Percentiles rank a stretch among this genome's conserved stretches.
Conservation (phyloP, 345 rosid genomes). For the Gossypium raimondii region DNA sequence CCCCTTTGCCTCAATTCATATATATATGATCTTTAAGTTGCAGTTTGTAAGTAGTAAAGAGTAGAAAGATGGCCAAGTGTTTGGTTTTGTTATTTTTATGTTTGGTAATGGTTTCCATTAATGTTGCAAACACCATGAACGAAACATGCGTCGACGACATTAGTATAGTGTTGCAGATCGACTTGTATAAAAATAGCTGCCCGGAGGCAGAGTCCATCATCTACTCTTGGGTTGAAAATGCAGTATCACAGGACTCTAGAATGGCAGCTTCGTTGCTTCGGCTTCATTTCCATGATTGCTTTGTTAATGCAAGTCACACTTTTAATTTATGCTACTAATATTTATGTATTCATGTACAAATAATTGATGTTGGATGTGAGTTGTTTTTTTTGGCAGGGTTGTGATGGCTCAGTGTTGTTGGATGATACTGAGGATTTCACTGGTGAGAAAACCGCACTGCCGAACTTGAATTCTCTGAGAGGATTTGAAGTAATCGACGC, state of each 20-base stretch:
- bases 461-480: slow-evolving; percentile 72
- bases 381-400: slow-evolving; percentile 48
- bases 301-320: slow-evolving; percentile 55
- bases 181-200: slow-evolving; percentile 46
- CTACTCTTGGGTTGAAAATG: slow-evolving; percentile 53
- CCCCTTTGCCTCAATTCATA: not conserved
- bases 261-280: slow-evolving; percentile 80
- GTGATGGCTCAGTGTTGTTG: slow-evolving; percentile 76
- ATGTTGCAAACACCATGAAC: slow-evolving; percentile 24
- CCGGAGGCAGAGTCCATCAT: slow-evolving; percentile 65
- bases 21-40: not conserved
- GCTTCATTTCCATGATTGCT: slow-evolving; percentile 81
- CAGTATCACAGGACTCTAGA: slow-evolving; percentile 57
- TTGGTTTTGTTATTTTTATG: slow-evolving; percentile 14
- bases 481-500: slow-evolving; percentile 80
- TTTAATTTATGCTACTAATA: not conserved
- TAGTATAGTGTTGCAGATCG: slow-evolving; percentile 41
- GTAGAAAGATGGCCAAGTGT: slow-evolving; percentile 17
- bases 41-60: not conserved
- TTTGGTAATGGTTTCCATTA: slow-evolving; percentile 19
- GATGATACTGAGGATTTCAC: slow-evolving; percentile 54
- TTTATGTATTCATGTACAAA: not conserved
- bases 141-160: slow-evolving; percentile 45
- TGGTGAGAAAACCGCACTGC: slow-evolving; percentile 82
- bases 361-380: not conserved